These are phyloP conservation scores for Torulaspora pretoriensis DNA, from an alignment of 1,139 yeast species.

Conservation along the genomic window DNA sequence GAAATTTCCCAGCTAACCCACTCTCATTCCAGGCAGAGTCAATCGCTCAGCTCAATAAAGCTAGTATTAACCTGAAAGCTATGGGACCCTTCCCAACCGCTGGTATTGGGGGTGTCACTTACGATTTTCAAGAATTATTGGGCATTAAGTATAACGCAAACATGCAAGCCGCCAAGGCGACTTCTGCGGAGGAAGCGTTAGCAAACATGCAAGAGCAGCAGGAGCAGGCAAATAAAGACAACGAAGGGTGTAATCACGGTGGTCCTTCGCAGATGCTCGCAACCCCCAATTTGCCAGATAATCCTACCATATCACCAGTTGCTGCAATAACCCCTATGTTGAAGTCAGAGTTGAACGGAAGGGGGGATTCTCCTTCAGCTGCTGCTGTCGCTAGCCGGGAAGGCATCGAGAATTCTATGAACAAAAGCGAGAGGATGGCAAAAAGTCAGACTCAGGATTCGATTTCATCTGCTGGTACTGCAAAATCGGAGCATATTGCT, in stretches of 20 bases:
- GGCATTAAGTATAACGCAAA: slow-evolving; percentile 27
- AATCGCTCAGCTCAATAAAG: slow-evolving; percentile 24
- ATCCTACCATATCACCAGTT: slow-evolving; percentile 29
- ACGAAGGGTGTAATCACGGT: slow-evolving; percentile 6
- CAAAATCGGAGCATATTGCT: slow-evolving; percentile 17
- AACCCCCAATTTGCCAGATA: slow-evolving; percentile 21
- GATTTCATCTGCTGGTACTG: slow-evolving; percentile 11
- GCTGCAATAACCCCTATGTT: slow-evolving; percentile 31
- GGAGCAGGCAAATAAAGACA: slow-evolving; percentile 18
- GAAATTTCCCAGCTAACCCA: slow-evolving; percentile 12
- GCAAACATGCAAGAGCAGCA: slow-evolving; percentile 33
- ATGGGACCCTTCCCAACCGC: slow-evolving; percentile 34
- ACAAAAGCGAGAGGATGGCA: slow-evolving; percentile 14
- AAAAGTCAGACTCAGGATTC: slow-evolving; percentile 18
- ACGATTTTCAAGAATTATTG: slow-evolving; percentile 35
- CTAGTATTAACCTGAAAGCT: slow-evolving; percentile 26
- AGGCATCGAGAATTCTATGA: slow-evolving; percentile 7
- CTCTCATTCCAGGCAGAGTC: slow-evolving; percentile 25
- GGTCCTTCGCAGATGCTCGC: slow-evolving; percentile 14
- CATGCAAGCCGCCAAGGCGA: slow-evolving; percentile 25
- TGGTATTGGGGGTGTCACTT: slow-evolving; percentile 37
- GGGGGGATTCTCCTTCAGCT: slow-evolving; percentile 15
- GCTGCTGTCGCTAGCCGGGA: slow-evolving; percentile 14
- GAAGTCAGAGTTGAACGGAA: slow-evolving; percentile 15
- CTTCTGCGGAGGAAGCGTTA: slow-evolving; percentile 29